phyloP scores from a whole-genome alignment of 1,284 basidiomycete genomes.

The Phylloboletellus chloephorus region DNA sequence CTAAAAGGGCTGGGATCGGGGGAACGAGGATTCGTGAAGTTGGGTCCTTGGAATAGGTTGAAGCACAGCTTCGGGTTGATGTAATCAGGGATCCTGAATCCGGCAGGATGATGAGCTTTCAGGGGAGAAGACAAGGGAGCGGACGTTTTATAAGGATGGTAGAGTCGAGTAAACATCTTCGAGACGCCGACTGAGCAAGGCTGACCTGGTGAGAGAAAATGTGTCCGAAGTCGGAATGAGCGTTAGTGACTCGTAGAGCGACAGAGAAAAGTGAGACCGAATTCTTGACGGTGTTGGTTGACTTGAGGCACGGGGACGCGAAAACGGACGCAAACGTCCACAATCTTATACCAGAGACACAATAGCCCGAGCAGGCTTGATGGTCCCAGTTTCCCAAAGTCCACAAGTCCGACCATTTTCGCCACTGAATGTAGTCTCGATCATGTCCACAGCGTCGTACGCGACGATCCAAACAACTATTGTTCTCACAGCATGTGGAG shows the following conservation, averaged over 20 bases:
- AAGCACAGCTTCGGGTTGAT: constrained; percentile 19
- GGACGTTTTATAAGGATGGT: constrained; percentile 17
- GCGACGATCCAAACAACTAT: constrained; percentile 8
- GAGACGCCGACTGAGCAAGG: background rate
- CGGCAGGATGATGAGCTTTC: constrained; percentile 19
- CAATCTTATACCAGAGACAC: constrained; percentile 17
- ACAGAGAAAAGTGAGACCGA: background rate
- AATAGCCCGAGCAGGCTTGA: background rate
- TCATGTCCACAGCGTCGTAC: constrained; percentile 3
- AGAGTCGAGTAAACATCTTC: constrained; percentile 21
- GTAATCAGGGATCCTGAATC: constrained; percentile 21
- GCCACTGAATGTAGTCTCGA: constrained; percentile 4
- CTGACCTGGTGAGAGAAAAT: background rate
- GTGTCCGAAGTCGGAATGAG: background rate
- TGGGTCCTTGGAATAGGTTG: constrained; percentile 14
- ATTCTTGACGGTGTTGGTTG: constrained; percentile 5
- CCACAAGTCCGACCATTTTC: constrained; percentile 9
- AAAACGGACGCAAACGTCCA: background rate
- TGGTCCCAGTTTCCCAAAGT: background rate
- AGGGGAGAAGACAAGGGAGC: constrained; percentile 4
- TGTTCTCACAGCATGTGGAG: constrained; percentile 13
- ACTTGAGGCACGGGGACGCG: background rate
- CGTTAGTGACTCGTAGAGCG: background rate
- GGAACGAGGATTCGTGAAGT: constrained; percentile 9
- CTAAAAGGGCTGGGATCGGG: constrained; percentile 14